phyloP scores from a whole-genome alignment of 805 yeast genomes.

The Tetrapisispora pingtungensis region DNA sequence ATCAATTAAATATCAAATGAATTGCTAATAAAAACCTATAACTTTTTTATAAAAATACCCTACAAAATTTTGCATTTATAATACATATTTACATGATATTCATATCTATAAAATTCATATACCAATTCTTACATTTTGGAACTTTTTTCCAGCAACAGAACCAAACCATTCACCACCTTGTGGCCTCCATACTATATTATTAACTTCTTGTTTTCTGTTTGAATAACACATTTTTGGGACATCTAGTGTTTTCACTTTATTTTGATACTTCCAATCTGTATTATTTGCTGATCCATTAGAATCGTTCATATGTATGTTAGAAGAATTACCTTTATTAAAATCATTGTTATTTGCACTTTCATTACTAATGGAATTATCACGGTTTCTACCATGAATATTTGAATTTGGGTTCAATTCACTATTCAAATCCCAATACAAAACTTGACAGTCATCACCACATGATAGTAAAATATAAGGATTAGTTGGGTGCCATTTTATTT shows the following conservation, averaged over 20 bases:
- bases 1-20: neutral
- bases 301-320: slow-evolving; percentile 2
- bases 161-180: slow-evolving; percentile 72
- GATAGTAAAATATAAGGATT: slow-evolving; percentile 45
- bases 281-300: neutral
- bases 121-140: slow-evolving; percentile 27
- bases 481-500: slow-evolving; percentile 77
- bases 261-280: slow-evolving; percentile 1
- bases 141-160: slow-evolving; percentile 31
- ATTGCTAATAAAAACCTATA: slow-evolving; percentile 1
- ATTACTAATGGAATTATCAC: neutral
- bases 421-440: slow-evolving; percentile 55
- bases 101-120: neutral
- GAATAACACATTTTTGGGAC: slow-evolving; percentile 38
- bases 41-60: neutral
- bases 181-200: slow-evolving; percentile 64
- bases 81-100: neutral
- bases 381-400: neutral
- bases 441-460: slow-evolving; percentile 69
- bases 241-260: slow-evolving; percentile 7
- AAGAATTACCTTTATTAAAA: neutral
- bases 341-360: neutral
- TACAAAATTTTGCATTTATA: slow-evolving; percentile 1
- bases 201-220: slow-evolving; percentile 60
- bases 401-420: slow-evolving; percentile 5